Evolutionary conservation across 2,329 filamentous ascomycete genomes (phyloP), one percentile per base, ranked within the genome.

Genomic region (Dissoconium aciculare): DNA sequence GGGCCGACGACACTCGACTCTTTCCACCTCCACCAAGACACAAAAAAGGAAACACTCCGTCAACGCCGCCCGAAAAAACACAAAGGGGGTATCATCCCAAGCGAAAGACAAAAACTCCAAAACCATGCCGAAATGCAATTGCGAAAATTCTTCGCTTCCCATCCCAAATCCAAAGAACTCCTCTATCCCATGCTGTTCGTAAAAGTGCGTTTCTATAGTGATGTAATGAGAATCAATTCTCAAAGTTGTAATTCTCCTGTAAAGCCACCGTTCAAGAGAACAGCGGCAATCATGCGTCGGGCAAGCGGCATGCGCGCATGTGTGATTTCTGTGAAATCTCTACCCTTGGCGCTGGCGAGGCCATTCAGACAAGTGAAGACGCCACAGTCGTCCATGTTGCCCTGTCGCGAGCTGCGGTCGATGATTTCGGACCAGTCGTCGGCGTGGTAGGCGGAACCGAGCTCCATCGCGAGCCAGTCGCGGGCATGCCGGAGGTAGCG

Each of bases 301-400:
- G 41, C 51, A 8, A 35, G 30, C 27, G 30, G 27, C 48, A 52
- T 52, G 11, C 33, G 32, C 13, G 36, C 36, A 3, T 26, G 29
- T 5, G 35, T 36, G 11, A 52, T 39, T 4, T 38, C 36, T 2
- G 33, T 29, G 30, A 37, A 48, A 2, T 62, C 57, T 62, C 81
- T 69, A 32, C 78, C 67, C 11, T 56, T 51, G 3, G 62, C 53
- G 17, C 61, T 45, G 33, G 72, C 78, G 28, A 82, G 66, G 11
- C 69, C 74, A 46, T 85, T 87, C 11, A 78, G 69, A 41, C 81
- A 71, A 10, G 75, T 70, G 49, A 82, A 81, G 3, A 83, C 69
- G n/a, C 80, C 80, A 42, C 80, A 85, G 49, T 85, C 80, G 46
- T 67, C 71, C 1, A 66, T 66, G 46, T 85, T 85, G 15, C 56